A percentile compares a stretch with the other conserved stretches of the same genome.
Evolutionary conservation across 345 rosid species (phyloP).

Genomic region (Citrus sp.): DNA sequence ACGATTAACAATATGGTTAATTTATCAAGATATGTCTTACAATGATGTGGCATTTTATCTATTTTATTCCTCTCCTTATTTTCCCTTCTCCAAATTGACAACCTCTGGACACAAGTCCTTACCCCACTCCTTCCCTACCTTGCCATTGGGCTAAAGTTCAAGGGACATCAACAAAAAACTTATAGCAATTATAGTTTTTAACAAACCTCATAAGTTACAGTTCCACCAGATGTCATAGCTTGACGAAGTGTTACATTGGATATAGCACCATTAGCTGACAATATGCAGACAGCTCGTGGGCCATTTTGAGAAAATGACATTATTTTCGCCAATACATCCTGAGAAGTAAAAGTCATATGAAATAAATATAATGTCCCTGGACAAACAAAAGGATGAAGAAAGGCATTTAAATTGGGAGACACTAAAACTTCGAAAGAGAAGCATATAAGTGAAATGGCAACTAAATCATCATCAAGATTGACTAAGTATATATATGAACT

Average conservation of each 20-base stretch:
- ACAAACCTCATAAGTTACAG: slow-evolving; percentile 50
- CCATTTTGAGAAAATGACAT: slow-evolving; percentile 42
- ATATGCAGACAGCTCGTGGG: slow-evolving; percentile 36
- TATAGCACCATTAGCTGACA: slow-evolving; percentile 47
- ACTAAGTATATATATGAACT: not conserved
- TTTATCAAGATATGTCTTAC: not conserved
- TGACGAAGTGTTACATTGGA: slow-evolving; percentile 51
- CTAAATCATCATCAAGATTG: not conserved
- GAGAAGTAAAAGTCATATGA: not conserved
- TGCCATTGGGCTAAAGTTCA: not conserved
- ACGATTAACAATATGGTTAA: not conserved
- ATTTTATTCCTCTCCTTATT: not conserved
- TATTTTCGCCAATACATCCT: slow-evolving; percentile 41
- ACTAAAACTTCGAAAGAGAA: not conserved
- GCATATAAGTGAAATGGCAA: not conserved
- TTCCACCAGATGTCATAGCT: slow-evolving; percentile 44
- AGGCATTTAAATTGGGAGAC: not conserved
- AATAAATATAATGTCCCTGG: not conserved
- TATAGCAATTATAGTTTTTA: not conserved
- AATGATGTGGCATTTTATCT: not conserved
- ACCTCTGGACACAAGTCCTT: not conserved
- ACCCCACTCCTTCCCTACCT: not conserved
- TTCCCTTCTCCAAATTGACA: not conserved
- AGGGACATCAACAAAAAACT: not conserved
- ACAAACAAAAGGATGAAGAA: not conserved